Conservation (phyloP, 331 rosid genomes). For the Telfairia occidentalis region DNA sequence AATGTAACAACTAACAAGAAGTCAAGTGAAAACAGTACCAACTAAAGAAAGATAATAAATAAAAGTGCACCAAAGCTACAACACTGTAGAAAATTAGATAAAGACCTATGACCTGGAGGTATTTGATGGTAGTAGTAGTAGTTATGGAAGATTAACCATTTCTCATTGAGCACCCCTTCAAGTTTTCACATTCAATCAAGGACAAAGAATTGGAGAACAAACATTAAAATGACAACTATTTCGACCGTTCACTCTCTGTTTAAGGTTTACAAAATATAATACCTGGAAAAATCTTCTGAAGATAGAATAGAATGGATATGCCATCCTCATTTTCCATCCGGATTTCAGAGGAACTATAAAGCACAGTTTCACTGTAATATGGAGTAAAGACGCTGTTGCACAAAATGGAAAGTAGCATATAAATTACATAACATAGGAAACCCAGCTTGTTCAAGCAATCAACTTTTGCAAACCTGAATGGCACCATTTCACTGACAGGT, state of each 20-base stretch:
- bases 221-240: background rate
- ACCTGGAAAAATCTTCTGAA: constrained; percentile 98
- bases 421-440: constrained; percentile 11
- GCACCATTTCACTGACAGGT: constrained; percentile 81
- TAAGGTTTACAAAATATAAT: constrained; percentile 4
- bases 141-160: background rate
- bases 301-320: constrained; percentile 77
- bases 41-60: background rate
- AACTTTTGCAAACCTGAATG: constrained; percentile 55
- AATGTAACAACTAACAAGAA: background rate
- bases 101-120: background rate
- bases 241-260: background rate
- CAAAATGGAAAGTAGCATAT: constrained; percentile 14
- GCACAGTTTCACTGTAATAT: constrained; percentile 93
- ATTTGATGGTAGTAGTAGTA: background rate
- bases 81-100: background rate
- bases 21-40: background rate
- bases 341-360: constrained; percentile 77
- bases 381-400: constrained; percentile 88
- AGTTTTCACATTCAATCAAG: background rate
- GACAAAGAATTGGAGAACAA: background rate
- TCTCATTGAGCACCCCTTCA: background rate
- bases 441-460: background rate
- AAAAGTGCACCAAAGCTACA: background rate
- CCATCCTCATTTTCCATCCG: constrained; percentile 92